phyloP scores from a whole-genome alignment of 2,329 filamentous ascomycete genomes.

The Fusarium sp. region DNA sequence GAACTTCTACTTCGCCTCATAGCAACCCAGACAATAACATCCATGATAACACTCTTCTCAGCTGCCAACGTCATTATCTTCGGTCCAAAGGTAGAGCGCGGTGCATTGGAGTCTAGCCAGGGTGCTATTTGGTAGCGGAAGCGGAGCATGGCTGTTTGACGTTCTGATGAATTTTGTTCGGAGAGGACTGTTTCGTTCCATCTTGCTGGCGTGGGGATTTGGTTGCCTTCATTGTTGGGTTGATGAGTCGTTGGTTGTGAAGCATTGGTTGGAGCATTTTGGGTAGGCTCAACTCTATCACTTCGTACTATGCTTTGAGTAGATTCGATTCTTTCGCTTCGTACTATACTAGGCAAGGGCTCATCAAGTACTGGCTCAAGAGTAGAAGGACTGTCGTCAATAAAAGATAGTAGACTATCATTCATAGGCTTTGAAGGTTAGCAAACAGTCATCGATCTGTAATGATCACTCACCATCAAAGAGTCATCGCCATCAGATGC shows the following conservation, averaged over 20 bases:
- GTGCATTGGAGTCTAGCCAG: conserved; percentile 31
- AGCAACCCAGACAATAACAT: conserved; percentile 15
- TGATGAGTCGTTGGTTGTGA: neutral
- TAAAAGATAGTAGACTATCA: conserved; percentile 9
- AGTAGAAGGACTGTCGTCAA: conserved; percentile 9
- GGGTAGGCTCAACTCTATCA: neutral
- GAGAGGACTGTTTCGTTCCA: conserved; percentile 28
- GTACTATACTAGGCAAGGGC: neutral
- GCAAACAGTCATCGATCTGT: rapidly evolving
- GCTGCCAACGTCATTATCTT: conserved; percentile 18
- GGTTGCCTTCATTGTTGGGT: conserved; percentile 9
- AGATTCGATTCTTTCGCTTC: neutral
- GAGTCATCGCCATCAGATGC: neutral
- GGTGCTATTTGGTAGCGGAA: conserved; percentile 29
- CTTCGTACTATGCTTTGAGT: neutral
- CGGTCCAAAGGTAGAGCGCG: conserved; percentile 5
- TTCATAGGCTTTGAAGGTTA: conserved; percentile 5
- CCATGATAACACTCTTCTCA: conserved; percentile 16
- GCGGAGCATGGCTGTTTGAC: conserved; percentile 32
- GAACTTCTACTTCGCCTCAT: conserved; percentile 9
- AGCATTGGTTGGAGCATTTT: neutral
- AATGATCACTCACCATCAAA: neutral
- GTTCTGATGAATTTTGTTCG: conserved; percentile 21
- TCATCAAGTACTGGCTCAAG: neutral
- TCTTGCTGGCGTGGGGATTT: conserved; percentile 14